Conservation (phyloP, 495 filamentous ascomycete genomes). For the Neurospora hispaniola region DNA sequence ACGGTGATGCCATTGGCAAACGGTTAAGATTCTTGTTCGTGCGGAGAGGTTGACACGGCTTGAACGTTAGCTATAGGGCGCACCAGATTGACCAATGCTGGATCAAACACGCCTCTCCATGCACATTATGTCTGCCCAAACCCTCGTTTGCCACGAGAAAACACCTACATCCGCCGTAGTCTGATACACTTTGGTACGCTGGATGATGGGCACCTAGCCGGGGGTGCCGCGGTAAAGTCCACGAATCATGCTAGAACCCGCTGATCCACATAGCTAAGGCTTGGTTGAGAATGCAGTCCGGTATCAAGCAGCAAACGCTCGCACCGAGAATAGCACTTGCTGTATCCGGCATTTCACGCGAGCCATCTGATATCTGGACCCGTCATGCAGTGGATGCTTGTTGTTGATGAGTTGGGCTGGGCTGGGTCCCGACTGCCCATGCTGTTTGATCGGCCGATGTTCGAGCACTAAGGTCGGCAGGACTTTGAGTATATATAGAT, state of each 20-base stretch:
- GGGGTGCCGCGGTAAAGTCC: slow-evolving; percentile 6
- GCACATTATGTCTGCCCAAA: neutral
- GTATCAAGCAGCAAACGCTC: neutral
- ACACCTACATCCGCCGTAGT: neutral
- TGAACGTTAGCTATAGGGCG: neutral
- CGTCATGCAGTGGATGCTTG: slow-evolving; percentile 6
- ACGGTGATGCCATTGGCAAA: neutral
- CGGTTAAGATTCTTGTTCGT: neutral
- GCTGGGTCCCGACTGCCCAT: slow-evolving; percentile 4
- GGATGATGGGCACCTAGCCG: slow-evolving; percentile 10
- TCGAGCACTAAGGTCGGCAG: neutral
- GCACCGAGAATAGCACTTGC: neutral
- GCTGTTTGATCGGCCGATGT: slow-evolving; percentile 1
- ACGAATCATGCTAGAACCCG: slow-evolving; percentile 23
- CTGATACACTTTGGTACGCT: neutral
- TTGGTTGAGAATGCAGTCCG: slow-evolving; percentile 8
- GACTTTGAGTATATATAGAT: neutral
- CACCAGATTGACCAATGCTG: neutral
- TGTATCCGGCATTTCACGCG: neutral
- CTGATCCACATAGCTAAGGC: slow-evolving; percentile 10
- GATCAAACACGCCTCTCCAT: neutral
- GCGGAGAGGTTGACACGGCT: neutral
- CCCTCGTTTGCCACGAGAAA: slow-evolving; percentile 8
- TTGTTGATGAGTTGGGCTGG: neutral
- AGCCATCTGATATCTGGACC: neutral